Evolutionary conservation across 1,139 yeast species (phyloP), one percentile per base, ranked within the genome.

Genomic region (Hanseniaspora gamundiae): DNA sequence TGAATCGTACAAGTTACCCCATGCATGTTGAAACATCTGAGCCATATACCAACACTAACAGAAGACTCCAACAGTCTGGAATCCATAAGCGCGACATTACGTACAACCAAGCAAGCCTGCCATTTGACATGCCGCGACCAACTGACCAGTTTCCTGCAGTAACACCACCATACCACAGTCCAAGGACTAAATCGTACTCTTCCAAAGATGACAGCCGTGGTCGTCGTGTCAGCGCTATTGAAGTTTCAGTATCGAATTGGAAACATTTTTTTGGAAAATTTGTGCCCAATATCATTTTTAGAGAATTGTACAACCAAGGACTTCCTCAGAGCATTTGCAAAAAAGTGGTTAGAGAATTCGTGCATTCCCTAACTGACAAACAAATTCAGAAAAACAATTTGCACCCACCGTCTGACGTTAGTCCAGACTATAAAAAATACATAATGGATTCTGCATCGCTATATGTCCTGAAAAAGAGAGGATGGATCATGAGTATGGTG

Each of bases 251-350:
- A 45, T 61, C 66, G 48, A 67, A 67, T 52, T 83, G 88, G 87
- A 70, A 71, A 19, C 68, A 64, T 41, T 61, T 72, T 28, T 76
- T 91, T 60, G 97, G 96, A 2, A 65, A 71, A 22, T 70, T 76
- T 54, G 82, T 91, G 17, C 96, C 97, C 3, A 87, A 87, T 55
- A 63, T 82, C 53, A 69, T 88, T 43, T 78, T 79, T 51, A 75
- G 75, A 52, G 2, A 77, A 77, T 48, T 94, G 83, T 4, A 71
- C 77, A 46, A 60, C 86, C 44, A 91, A 87, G 62, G 73, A 73
- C 30, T 82, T 91, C 60, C 85, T 95, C 1, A 74, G 78, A 50
- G 95, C 87, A 43, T 73, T 86, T 48, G 85, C 80, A 2, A 73
- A 75, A 48, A 65, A 17, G 22, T 33, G 3, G 19, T 17, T 13